Evolutionary conservation across 306 rosid genomes (phyloP), one percentile per base, ranked within the genome.

Genomic region (Leucaena leucocephala): DNA sequence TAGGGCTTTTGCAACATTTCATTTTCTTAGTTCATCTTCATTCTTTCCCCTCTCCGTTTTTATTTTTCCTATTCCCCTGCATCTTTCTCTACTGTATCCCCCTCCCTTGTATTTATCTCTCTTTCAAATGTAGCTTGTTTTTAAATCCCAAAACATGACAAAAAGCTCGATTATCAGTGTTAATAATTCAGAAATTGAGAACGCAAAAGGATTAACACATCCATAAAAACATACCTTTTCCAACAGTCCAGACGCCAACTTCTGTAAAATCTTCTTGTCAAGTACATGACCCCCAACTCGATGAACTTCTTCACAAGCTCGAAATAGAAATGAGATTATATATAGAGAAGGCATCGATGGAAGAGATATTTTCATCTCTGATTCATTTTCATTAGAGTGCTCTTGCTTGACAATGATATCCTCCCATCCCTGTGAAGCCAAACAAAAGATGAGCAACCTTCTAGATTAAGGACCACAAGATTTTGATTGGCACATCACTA

Each of bases 271-370:
- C 80, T 82, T 91, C 90, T 88, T 93, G 90, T 95, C 97, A 78
- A 93, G 92, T 45, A 93, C 96, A 87, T 95, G 99, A 78, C 99
- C 99, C 76, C 99, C 99, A 83, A 93, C 93, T 66, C 94, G 87
- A 78, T 95, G 99, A 86, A 95, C 87, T 89, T 95, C 99, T 84
- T 91, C 96, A 68, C 93, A 93, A 38, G 94, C 96, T 76, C 88
- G 89, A 77, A 91, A 93, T 27, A 93, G 82, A 87, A 93, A 95
- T 45, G 97, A 93, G 63, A 91, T 87, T 77, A 93, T 73, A 66
- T 95, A 93, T 21, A 95, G 89, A 82, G 99, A 95, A 82, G 99
- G 99, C 92, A 95, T 84, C 27, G 94, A 91, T 65, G 98, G 99
- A 73, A 95, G 99, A 76, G 93, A 91, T 80, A 95, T 93, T 87